A percentile compares a stretch with the other conserved stretches of the same genome.
These are phyloP conservation scores for Fusarium albosuccineum DNA, from an alignment of 2,329 filamentous ascomycete species.

Conservation along the genomic window DNA sequence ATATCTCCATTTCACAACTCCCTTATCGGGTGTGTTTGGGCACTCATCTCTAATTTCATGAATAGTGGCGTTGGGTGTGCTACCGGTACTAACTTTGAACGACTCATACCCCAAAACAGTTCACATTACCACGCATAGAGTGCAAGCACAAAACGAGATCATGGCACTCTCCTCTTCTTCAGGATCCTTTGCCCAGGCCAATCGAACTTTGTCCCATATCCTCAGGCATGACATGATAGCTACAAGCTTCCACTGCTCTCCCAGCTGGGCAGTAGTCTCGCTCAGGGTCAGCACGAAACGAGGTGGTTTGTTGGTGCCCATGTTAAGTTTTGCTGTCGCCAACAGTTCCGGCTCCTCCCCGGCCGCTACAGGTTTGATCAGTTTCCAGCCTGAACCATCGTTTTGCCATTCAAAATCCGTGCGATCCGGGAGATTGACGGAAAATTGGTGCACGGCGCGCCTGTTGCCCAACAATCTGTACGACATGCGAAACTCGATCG, in stretches of 20 bases:
- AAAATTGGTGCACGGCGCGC: neutral
- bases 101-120: no score
- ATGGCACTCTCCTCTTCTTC: constrained; percentile 6
- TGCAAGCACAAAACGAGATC: neutral
- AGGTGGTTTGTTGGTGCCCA: constrained; percentile 3
- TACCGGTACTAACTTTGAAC: no score
- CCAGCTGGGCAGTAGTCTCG: neutral
- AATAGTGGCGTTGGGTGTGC: no score
- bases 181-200: neutral
- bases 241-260: neutral
- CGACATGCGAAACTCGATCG: neutral
- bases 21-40: no score
- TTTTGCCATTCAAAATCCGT: constrained; percentile 14
- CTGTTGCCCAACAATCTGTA: neutral
- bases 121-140: constrained; percentile 3
- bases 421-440: accelerated
- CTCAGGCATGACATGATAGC: constrained; percentile 8
- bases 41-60: no score
- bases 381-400: constrained; percentile 9
- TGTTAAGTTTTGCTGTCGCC: constrained; percentile 2
- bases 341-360: neutral
- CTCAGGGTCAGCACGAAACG: neutral
- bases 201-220: constrained; percentile 15
- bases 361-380: neutral
- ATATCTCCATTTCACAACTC: no score